Percentiles rank a stretch among this genome's conserved stretches.
Evolutionary conservation across 805 yeast species (phyloP).

Genomic region (Metschnikowia chrysomelidarum): DNA sequence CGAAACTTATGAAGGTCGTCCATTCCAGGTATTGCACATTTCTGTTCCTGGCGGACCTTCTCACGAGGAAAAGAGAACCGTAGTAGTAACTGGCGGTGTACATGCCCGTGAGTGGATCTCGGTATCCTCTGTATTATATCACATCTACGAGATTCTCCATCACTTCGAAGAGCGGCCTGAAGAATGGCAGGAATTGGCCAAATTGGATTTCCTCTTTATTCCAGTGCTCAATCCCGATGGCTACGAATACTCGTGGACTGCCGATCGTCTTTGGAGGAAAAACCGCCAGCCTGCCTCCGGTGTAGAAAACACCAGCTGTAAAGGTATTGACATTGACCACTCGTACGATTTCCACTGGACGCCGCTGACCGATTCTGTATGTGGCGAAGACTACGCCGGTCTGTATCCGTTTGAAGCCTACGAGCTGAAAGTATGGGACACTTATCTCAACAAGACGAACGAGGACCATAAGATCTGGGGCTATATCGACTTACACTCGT

Average conservation of each 20-base stretch:
- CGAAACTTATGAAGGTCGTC: conserved; percentile 70
- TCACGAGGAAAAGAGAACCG: conserved; percentile 49
- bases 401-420: conserved; percentile 59
- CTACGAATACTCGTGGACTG: conserved; percentile 75
- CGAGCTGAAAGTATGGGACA: conserved; percentile 40
- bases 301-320: conserved; percentile 53
- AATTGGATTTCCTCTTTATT: conserved; percentile 68
- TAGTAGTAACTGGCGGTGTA: conserved; percentile 78
- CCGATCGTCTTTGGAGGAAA: conserved; percentile 84
- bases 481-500: conserved; percentile 79
- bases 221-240: conserved; percentile 94
- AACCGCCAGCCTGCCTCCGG: conserved; percentile 58
- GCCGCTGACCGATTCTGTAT: conserved; percentile 59
- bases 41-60: conserved; percentile 42
- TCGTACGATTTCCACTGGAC: conserved; percentile 77
- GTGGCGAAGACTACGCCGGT: conserved; percentile 84
- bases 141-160: conserved; percentile 37
- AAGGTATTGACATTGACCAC: conserved; percentile 85
- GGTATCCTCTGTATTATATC: conserved; percentile 64
- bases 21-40: conserved; percentile 64
- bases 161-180: conserved; percentile 30
- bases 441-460: conserved; percentile 42
- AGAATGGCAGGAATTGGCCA: conserved; percentile 48
- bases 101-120: conserved; percentile 93
- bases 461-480: conserved; percentile 65